Evolutionary conservation across 2,329 filamentous ascomycete species (phyloP), one percentile per base, ranked within the genome.

Genomic region (Calonectria ilicicola): DNA sequence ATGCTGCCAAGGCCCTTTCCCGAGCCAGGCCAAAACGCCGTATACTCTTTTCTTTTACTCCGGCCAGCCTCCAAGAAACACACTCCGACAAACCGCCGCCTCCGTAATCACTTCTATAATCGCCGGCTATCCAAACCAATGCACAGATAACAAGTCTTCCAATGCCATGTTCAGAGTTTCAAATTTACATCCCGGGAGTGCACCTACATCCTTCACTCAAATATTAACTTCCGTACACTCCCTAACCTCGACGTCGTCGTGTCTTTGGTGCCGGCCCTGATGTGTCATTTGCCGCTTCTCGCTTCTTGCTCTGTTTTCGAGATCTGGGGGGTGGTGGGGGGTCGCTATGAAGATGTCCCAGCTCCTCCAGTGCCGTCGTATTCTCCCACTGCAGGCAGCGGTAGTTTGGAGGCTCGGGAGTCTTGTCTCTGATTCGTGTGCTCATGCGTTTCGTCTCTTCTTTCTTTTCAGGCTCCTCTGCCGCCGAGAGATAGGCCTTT

Each of bases 401-500:
- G 79, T 88, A 88, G 60, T 79, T 80, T 3, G 82, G 80, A n/a
- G 79, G 80, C 79, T 91, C 85, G 3, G 87, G 86, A 66, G 88
- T 84, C 76, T 86, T 84, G 73, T 89, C 82, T 72, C 85, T 80
- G 77, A 88, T 84, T 67, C 85, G 81, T 73, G 84, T 82, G 78
- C 89, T 88, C 19, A 85, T 89, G 69, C 84, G 81, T 77, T 86
- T 84, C 72, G 81, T 80, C 62, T 84, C 82, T 23, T 86, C 82
- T 70, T 84, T 83, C 76, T 84, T 83, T 29, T 86, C 82, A 15
- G 82, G 74, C 35, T 83, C 84, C 27, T 81, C 78, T 17, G 76
- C 75, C 23, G 88, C 86, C 1, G 84, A 81, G 38, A 90, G 88
- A 79, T 98, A 98, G 75, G 89, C 87, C 74, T 91, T 91, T 74